A percentile compares a stretch with the other conserved stretches of the same genome.
phyloP scores from a whole-genome alignment of 1,284 basidiomycete species.

The Ustilago crameri region DNA sequence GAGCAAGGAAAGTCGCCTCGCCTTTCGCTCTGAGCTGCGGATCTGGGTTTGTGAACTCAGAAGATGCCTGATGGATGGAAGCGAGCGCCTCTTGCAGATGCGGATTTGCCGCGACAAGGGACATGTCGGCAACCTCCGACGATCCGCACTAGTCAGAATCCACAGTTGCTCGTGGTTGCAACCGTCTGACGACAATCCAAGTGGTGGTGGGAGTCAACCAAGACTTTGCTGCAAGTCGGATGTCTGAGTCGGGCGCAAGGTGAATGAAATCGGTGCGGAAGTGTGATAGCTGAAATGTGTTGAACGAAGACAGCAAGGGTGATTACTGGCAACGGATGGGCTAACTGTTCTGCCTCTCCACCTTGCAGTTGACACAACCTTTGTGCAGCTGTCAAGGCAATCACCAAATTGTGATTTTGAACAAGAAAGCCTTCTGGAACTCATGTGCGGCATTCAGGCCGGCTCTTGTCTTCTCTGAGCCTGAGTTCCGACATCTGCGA shows the following conservation, averaged over 20 bases:
- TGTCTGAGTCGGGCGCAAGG: too few species aligned
- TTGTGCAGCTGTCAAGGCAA: conserved; percentile 5
- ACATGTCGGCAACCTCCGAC: conserved; percentile 24
- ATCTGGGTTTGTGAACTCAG: conserved; percentile 54
- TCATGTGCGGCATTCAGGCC: conserved; percentile 4
- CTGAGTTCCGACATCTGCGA: too few species aligned
- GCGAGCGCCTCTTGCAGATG: conserved; percentile 52
- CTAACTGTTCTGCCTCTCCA: too few species aligned
- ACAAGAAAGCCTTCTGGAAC: neutral
- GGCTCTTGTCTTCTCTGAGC: too few species aligned
- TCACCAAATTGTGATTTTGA: conserved; percentile 2
- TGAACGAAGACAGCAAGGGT: too few species aligned
- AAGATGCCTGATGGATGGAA: conserved; percentile 51
- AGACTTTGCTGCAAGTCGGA: too few species aligned
- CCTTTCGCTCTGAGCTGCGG: conserved; percentile 47
- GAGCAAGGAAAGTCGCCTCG: conserved; percentile 54
- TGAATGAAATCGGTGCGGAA: too few species aligned
- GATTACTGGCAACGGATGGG: too few species aligned
- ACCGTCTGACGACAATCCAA: neutral
- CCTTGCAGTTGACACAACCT: too few species aligned
- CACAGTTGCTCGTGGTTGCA: neutral
- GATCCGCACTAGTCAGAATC: conserved; percentile 10
- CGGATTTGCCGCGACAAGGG: conserved; percentile 40
- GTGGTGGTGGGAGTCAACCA: conserved; percentile 1
- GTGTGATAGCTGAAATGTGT: too few species aligned